phyloP scores from a whole-genome alignment of 139 green algal species.

The Spirogloea muscicola region DNA sequence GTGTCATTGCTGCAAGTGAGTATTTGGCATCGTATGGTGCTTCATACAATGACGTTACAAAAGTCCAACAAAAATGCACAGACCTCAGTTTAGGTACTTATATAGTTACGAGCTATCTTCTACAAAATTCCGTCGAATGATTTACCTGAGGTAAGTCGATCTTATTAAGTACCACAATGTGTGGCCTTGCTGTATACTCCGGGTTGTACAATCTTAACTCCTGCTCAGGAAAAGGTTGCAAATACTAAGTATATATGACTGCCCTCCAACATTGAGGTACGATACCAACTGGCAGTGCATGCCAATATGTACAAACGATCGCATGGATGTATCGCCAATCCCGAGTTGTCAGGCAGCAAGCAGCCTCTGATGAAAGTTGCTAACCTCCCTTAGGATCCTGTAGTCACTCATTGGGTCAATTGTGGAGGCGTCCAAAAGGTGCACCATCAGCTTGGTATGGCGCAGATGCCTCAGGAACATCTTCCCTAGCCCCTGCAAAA shows the following conservation, averaged over 20 bases:
- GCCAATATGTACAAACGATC: background rate
- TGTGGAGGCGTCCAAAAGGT: conserved; percentile 71
- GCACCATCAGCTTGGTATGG: conserved; percentile 65
- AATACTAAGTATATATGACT: too few species aligned
- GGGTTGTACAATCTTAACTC: conserved; percentile 93
- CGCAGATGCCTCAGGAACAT: conserved; percentile 85
- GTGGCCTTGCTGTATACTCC: conserved; percentile 65
- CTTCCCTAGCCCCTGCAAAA: conserved; percentile 66
- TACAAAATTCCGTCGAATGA: too few species aligned
- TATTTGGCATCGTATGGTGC: too few species aligned
- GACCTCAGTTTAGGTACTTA: too few species aligned
- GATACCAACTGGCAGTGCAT: conserved; percentile 7
- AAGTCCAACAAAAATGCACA: too few species aligned
- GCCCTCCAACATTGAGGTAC: too few species aligned
- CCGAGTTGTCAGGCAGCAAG: too few species aligned
- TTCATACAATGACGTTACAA: too few species aligned
- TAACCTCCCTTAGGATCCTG: conserved; percentile 52
- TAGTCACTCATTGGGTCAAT: conserved; percentile 73
- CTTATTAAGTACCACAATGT: conserved; percentile 83
- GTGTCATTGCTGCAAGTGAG: too few species aligned
- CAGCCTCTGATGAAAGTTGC: too few species aligned
- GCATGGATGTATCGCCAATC: background rate
- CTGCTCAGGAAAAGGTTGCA: conserved; percentile 1
- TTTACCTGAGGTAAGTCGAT: conserved; percentile 61
- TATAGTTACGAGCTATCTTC: too few species aligned